These are phyloP conservation scores for Hyaloscypha variabilis DNA, from an alignment of 495 filamentous ascomycete species.

Conservation along the genomic window DNA sequence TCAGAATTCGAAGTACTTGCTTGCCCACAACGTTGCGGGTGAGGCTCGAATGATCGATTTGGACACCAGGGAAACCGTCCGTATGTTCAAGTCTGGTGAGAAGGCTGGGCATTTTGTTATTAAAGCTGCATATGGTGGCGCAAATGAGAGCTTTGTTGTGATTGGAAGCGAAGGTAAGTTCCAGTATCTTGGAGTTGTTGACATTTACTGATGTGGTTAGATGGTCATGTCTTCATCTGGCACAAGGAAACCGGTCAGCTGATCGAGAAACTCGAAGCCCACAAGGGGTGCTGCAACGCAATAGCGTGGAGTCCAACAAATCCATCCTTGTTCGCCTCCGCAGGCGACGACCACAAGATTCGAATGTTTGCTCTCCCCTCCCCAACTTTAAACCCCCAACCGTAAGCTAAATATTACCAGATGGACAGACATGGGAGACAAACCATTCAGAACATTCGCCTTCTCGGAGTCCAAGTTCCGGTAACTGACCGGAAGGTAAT, in stretches of 20 bases:
- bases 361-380: slow-evolving; percentile 71
- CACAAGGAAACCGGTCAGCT: slow-evolving; percentile 77
- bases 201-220: slow-evolving; percentile 43
- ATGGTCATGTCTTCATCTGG: slow-evolving; percentile 85
- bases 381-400: neutral
- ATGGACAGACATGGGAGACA: slow-evolving; percentile 24
- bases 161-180: slow-evolving; percentile 86
- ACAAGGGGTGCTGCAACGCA: slow-evolving; percentile 84
- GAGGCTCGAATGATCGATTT: slow-evolving; percentile 79
- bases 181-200: neutral
- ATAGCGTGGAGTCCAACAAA: slow-evolving; percentile 87
- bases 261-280: slow-evolving; percentile 76
- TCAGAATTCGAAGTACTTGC: slow-evolving; percentile 72
- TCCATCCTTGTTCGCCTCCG: slow-evolving; percentile 85
- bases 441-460: neutral
- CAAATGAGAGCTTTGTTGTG: slow-evolving; percentile 85
- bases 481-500: neutral
- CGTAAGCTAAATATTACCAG: slow-evolving; percentile 15
- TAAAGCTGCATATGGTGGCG: slow-evolving; percentile 82
- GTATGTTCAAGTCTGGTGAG: slow-evolving; percentile 68
- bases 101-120: slow-evolving; percentile 75
- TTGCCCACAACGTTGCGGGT: slow-evolving; percentile 80
- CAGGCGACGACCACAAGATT: slow-evolving; percentile 84
- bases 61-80: slow-evolving; percentile 69
- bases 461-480: neutral